Evolutionary conservation across 192 early-diverging fungal species (phyloP).

Genomic region (Backusella australiensis): DNA sequence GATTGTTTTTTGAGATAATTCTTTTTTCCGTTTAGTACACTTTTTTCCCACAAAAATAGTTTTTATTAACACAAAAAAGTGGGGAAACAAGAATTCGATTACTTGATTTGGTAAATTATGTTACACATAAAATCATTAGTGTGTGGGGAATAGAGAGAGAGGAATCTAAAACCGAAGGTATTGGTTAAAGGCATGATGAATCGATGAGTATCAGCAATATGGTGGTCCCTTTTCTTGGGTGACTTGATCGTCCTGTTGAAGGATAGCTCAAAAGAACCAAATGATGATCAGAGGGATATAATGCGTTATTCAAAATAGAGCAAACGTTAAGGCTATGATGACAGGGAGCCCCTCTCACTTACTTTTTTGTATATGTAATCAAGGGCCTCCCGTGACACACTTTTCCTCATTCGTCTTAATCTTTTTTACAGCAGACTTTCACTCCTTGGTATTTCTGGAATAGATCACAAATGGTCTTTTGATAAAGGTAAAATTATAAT

Average conservation of each 20-base stretch:
- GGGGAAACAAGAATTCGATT: not conserved
- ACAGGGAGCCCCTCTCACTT: not conserved
- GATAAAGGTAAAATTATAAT: not conserved
- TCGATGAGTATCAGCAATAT: not conserved
- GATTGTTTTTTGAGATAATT: not conserved
- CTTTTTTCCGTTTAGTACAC: not conserved
- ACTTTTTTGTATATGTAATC: not conserved
- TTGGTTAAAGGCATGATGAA: not conserved
- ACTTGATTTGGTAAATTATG: not conserved
- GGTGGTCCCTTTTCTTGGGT: not conserved
- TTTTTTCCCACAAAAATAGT: conserved; percentile 3
- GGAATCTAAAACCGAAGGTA: not conserved
- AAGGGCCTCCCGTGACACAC: not conserved
- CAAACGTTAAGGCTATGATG: not conserved
- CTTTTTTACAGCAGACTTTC: not conserved
- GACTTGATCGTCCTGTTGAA: not conserved
- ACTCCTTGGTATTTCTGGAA: not conserved
- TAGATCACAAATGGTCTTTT: not conserved
- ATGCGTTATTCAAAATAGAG: not conserved
- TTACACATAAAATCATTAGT: not conserved
- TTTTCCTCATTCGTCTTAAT: not conserved
- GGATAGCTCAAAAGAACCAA: not conserved
- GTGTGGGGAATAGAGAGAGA: not conserved
- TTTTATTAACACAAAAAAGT: not conserved
- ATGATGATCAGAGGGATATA: not conserved